These are phyloP conservation scores for Alternaria burnsii DNA, from an alignment of 2,329 filamentous ascomycete genomes.

Conservation along the genomic window DNA sequence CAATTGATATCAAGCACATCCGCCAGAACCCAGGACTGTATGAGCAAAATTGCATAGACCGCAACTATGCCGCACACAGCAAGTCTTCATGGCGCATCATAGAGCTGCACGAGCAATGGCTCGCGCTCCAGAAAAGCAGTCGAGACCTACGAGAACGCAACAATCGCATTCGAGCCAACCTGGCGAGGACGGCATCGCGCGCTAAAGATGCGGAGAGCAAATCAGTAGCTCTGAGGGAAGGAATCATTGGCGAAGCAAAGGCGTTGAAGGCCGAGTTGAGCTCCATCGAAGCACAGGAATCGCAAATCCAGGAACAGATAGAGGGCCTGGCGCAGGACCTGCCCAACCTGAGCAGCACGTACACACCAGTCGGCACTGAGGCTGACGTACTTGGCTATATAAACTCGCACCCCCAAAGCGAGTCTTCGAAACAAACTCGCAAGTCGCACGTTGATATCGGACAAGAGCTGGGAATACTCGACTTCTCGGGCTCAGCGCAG, in stretches of 20 bases:
- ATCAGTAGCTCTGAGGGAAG: slow-evolving; percentile 54
- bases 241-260: slow-evolving; percentile 70
- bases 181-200: slow-evolving; percentile 52
- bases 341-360: slow-evolving; percentile 82
- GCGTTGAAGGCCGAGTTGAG: slow-evolving; percentile 69
- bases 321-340: slow-evolving; percentile 77
- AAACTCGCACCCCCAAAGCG: slow-evolving; percentile 69
- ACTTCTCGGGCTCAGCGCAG: slow-evolving; percentile 83
- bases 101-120: slow-evolving; percentile 58
- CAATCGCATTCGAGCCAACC: slow-evolving; percentile 68
- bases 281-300: slow-evolving; percentile 68
- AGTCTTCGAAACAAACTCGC: slow-evolving; percentile 57
- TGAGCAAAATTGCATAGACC: slow-evolving; percentile 80
- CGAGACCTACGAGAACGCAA: slow-evolving; percentile 70
- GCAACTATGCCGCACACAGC: slow-evolving; percentile 75
- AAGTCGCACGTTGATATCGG: slow-evolving; percentile 89
- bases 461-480: slow-evolving; percentile 83
- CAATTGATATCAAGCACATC: slow-evolving; percentile 87
- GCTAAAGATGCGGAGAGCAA: slow-evolving; percentile 41
- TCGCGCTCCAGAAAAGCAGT: slow-evolving; percentile 64
- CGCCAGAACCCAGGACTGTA: slow-evolving; percentile 83
- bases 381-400: slow-evolving; percentile 77
- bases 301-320: slow-evolving; percentile 70
- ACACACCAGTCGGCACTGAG: slow-evolving; percentile 76
- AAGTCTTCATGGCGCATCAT: slow-evolving; percentile 63